Percentiles rank a stretch among this genome's conserved stretches.
These are phyloP conservation scores for Murraya paniculata DNA, from an alignment of 345 rosid genomes.

Conservation along the genomic window DNA sequence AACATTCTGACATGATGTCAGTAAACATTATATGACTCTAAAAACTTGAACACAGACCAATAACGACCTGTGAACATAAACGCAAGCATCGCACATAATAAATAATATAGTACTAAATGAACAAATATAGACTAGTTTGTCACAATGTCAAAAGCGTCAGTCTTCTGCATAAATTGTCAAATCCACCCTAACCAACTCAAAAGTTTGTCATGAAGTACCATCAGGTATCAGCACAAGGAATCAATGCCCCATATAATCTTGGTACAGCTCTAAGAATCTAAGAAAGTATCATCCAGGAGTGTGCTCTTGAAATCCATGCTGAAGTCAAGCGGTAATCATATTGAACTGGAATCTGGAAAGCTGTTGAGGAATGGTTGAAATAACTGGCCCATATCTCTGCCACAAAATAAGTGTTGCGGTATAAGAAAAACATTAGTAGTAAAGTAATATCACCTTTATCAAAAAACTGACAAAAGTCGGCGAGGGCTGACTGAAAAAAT, in stretches of 20 bases:
- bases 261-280: background rate
- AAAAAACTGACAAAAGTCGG: background rate
- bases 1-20: too few species aligned
- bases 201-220: slow-evolving; percentile 2
- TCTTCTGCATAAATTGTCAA: slow-evolving; percentile 12
- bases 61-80: background rate
- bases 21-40: background rate
- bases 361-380: slow-evolving; percentile 96
- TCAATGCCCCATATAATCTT: background rate
- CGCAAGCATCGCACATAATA: background rate
- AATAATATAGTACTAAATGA: background rate
- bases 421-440: background rate
- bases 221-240: slow-evolving; percentile 6
- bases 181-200: slow-evolving; percentile 8
- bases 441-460: background rate
- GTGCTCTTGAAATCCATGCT: slow-evolving; percentile 11
- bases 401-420: slow-evolving; percentile 8
- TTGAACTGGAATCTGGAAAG: slow-evolving; percentile 97
- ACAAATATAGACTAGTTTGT: background rate
- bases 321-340: slow-evolving; percentile 66
- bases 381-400: slow-evolving; percentile 96
- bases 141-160: background rate
- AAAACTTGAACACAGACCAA: background rate
- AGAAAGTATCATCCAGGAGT: background rate
- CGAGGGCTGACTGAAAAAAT: background rate